A percentile compares a stretch with the other conserved stretches of the same genome.
These are phyloP conservation scores for Holtermanniella nyarrowii DNA, from an alignment of 768 basidiomycete genomes.

Conservation along the genomic window DNA sequence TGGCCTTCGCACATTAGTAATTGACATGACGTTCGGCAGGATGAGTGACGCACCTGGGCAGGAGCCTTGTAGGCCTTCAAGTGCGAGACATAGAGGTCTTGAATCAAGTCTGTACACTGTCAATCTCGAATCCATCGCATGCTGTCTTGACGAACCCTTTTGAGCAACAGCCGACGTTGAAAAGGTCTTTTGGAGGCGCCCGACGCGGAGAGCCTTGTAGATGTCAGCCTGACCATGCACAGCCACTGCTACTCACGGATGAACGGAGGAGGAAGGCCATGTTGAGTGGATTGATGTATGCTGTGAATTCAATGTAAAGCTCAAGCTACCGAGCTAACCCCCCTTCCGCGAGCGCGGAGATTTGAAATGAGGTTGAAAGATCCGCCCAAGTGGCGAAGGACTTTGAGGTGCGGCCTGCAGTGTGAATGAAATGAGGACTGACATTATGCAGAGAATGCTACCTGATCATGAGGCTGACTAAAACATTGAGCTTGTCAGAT, in stretches of 20 bases:
- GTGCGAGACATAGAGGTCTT: slow-evolving; percentile 84
- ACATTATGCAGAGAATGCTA: no score
- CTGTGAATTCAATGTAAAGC: no score
- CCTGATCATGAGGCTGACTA: slow-evolving; percentile 84
- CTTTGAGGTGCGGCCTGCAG: no score
- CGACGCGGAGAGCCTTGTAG: neutral
- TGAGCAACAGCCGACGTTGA: slow-evolving; percentile 35
- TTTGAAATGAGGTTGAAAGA: no score
- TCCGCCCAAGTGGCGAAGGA: no score
- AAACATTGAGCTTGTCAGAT: slow-evolving; percentile 48
- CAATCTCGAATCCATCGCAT: neutral
- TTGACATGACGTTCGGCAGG: neutral
- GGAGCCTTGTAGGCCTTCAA: slow-evolving; percentile 80
- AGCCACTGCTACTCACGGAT: slow-evolving; percentile 13
- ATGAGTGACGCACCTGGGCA: slow-evolving; percentile 50
- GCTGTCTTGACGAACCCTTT: slow-evolving; percentile 42
- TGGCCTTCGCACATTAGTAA: slow-evolving; percentile 49
- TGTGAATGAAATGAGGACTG: no score
- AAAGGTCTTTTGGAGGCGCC: slow-evolving; percentile 10
- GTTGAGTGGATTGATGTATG: no score
- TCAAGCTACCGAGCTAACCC: no score
- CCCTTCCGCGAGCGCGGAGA: no score
- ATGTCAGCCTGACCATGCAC: neutral
- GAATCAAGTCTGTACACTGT: slow-evolving; percentile 60
- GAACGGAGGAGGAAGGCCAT: slow-evolving; percentile 33